Evolutionary conservation across 345 rosid species (phyloP), one percentile per base, ranked within the genome.

Genomic region (Hibiscus tridactylites): DNA sequence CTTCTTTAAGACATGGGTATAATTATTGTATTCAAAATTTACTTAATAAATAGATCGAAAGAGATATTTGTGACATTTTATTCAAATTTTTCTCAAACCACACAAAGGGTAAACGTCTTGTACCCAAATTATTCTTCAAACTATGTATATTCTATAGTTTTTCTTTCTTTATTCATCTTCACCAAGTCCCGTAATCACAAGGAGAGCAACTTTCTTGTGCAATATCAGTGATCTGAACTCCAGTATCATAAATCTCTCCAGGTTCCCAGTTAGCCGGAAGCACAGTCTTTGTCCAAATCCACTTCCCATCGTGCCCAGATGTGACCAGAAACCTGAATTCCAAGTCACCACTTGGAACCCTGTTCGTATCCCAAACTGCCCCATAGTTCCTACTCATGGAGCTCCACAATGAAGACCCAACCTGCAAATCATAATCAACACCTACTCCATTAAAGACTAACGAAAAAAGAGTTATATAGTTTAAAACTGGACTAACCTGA

Each of bases 151-250:
- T 31, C 35, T 3, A 31, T 31, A 2, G 7, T 37, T 37, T 37
- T 39, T 39, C 9, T 39, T 6, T 39, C 9, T 39, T 39, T 39
- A 7, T 35, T 35, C 37, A 35, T 97, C 96, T 80, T 72, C 78
- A 84, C 98, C 96, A 91, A 11, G 9, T 70, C 17, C 81, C 82
- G 7, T 74, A 81, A 39, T 82, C 86, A 59, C 98, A 91, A 2
- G 77, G 83, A 7, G 85, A 44, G 81, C 98, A 94, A 71, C 90
- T 39, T 80, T 94, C 96, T 57, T 88, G 87, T 12, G 97, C 99
- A 69, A 92, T 87, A 37, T 95, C 97, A 33, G 65, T 73, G 35
- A 95, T 90, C 89, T 39, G 97, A 35, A 92, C 76, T 15, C 96
- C 97, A 0, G 97, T 54, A 68, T 91, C 93, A 66, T 95, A 91